These are phyloP conservation scores for Metarhizium humberi DNA, from an alignment of 2,329 filamentous ascomycete species.

Conservation along the genomic window DNA sequence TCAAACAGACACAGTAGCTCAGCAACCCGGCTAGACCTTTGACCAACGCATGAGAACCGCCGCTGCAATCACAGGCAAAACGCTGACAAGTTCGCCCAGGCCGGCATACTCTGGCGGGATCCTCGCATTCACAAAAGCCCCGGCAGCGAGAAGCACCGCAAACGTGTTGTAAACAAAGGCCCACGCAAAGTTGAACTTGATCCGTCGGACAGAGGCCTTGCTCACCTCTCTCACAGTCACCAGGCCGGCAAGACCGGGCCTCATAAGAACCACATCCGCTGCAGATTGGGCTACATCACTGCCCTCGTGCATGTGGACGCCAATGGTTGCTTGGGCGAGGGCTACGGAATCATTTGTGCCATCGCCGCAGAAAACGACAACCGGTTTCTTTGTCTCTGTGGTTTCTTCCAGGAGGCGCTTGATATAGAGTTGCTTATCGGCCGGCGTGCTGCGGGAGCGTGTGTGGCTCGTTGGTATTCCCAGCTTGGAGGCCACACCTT, in stretches of 20 bases:
- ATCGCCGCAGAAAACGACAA: constrained; percentile 64
- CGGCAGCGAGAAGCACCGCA: constrained; percentile 57
- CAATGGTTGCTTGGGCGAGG: constrained; percentile 60
- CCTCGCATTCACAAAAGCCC: constrained; percentile 46
- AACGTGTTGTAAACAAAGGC: constrained; percentile 60
- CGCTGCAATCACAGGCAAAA: constrained; percentile 56
- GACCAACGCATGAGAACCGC: constrained; percentile 40
- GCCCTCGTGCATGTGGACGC: constrained; percentile 54
- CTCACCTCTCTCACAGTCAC: constrained; percentile 48
- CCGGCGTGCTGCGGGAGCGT: constrained; percentile 32
- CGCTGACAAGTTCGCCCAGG: constrained; percentile 64
- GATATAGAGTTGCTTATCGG: constrained; percentile 37
- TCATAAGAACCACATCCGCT: constrained; percentile 61
- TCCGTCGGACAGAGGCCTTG: constrained; percentile 33
- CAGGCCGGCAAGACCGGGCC: constrained; percentile 44
- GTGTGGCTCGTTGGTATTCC: constrained; percentile 28
- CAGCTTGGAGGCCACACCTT: constrained; percentile 27
- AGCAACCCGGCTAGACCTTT: constrained; percentile 14
- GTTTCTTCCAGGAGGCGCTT: constrained; percentile 20
- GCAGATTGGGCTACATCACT: constrained; percentile 58
- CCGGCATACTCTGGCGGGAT: constrained; percentile 56
- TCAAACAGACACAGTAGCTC: no score
- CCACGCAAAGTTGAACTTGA: constrained; percentile 63
- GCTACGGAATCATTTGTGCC: constrained; percentile 73
- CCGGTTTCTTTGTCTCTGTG: constrained; percentile 13